These are phyloP conservation scores for Diutina mesorugosa DNA, from an alignment of 1,139 yeast genomes.

Conservation along the genomic window DNA sequence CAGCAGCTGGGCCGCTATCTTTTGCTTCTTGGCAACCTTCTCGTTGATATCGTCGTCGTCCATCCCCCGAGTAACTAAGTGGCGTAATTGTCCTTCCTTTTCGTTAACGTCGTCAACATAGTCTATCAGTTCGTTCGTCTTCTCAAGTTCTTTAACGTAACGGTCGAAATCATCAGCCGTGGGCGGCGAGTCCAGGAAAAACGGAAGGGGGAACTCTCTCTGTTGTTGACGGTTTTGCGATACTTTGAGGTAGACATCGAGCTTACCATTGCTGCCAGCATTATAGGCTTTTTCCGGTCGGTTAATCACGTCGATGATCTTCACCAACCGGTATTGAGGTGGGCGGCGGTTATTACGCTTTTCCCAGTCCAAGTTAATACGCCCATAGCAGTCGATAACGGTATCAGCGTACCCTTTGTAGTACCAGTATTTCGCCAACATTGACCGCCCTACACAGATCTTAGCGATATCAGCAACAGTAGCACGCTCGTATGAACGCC, in stretches of 20 bases:
- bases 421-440: conserved; percentile 63
- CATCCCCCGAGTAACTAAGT: conserved; percentile 51
- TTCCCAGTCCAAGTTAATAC: conserved; percentile 68
- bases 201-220: conserved; percentile 61
- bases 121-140: conserved; percentile 50
- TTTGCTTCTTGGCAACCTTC: conserved; percentile 59
- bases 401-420: conserved; percentile 68
- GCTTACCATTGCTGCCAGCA: conserved; percentile 34
- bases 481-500: conserved; percentile 21
- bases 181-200: conserved; percentile 67
- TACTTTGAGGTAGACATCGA: conserved; percentile 51
- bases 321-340: conserved; percentile 75
- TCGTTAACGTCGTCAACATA: conserved; percentile 52
- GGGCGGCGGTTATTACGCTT: conserved; percentile 38
- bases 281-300: conserved; percentile 38
- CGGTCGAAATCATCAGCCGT: conserved; percentile 58
- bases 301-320: conserved; percentile 50
- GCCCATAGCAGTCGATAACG: conserved; percentile 64
- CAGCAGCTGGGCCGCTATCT: conserved; percentile 14
- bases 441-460: conserved; percentile 64
- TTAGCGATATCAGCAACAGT: conserved; percentile 51
- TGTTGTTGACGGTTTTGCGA: conserved; percentile 57
- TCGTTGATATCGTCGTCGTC: conserved; percentile 69
- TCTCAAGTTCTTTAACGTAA: conserved; percentile 48
- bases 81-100: conserved; percentile 48